Evolutionary conservation across 768 basidiomycete genomes (phyloP), one percentile per base, ranked within the genome.

Genomic region (Pseudohyphozyma bogoriensis): DNA sequence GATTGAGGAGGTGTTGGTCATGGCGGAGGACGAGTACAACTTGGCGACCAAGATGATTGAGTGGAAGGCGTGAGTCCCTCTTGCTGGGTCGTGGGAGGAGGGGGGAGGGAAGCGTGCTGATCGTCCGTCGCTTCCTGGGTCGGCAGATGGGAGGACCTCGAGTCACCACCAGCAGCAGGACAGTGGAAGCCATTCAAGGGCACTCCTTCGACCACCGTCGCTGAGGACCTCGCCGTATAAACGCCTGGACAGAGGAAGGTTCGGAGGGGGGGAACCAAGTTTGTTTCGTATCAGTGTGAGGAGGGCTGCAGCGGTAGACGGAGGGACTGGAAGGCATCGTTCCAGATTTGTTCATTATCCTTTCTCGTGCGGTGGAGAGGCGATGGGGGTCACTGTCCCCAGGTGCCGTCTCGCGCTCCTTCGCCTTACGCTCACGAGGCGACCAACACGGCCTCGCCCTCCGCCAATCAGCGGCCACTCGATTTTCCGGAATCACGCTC

Each of bases 31-130:
- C 70, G 92, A 97, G 74, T 77, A 89, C 58, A 77, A 76, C 57
- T 78, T 96, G 40, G 87, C 79, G 7, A 77, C 77, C 35, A 87
- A 87, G 85, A 72, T 85, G 85, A 71, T 85, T n/a, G 85, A 91
- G 71, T 97, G 89, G 90, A 93, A 92, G 77, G 82, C 87, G 92
- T 96, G 73, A 74, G 90, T 85, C 57, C 4, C 2, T 26, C 20
- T 2, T 35, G 36, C 44, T 10, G 11, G 9, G 26, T 15, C 22
- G n/a, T 13, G 28, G 29, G 35, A n/a, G n/a, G n/a, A n/a, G n/a
- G n/a, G n/a, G n/a, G 4, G 5, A 5, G 15, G 31, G 31, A 20
- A 6, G 29, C 31, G 29, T 37, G 26, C 52, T 55, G 54, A 55
- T 50, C n/a, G n/a, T n/a, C n/a, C n/a, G n/a, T n/a, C n/a, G 42